Percentiles rank a stretch among this genome's conserved stretches.
Evolutionary conservation across 257 asterid genomes (phyloP).

Genomic region (Phtheirospermum japonicum): DNA sequence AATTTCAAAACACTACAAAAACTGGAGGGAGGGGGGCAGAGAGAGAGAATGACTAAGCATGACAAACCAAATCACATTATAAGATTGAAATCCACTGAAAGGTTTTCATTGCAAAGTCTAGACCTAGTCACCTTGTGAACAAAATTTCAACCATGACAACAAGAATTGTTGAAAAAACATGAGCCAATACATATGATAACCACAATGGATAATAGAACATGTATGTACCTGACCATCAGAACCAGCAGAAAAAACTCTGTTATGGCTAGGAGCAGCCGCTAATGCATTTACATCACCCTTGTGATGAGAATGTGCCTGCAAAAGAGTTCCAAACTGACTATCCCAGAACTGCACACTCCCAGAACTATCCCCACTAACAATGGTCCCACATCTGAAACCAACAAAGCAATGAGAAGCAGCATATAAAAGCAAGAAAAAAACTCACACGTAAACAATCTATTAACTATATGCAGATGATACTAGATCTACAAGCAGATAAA

Average conservation of each 20-base stretch:
- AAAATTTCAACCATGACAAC: background rate
- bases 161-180: slow-evolving; percentile 4
- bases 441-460: background rate
- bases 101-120: slow-evolving; percentile 12
- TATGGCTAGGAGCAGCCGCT: slow-evolving; percentile 83
- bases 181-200: background rate
- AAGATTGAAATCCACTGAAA: background rate
- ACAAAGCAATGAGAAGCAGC: slow-evolving; percentile 1
- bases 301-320: slow-evolving; percentile 82
- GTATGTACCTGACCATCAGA: slow-evolving; percentile 92
- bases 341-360: slow-evolving; percentile 97
- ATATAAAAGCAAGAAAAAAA: background rate
- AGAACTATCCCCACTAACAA: slow-evolving; percentile 89
- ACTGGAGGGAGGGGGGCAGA: no score
- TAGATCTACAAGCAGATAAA: slow-evolving; percentile 12
- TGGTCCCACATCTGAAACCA: slow-evolving; percentile 68
- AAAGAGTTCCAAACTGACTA: slow-evolving; percentile 75
- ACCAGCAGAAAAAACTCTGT: slow-evolving; percentile 86
- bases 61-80: background rate
- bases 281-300: slow-evolving; percentile 90
- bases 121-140: background rate
- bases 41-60: background rate
- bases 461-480: background rate
- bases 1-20: no score
- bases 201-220: slow-evolving; percentile 2